Base-by-base conservation (phyloP, 2,329 filamentous ascomycete genomes). In the Xylariaceae sp. region DNA sequence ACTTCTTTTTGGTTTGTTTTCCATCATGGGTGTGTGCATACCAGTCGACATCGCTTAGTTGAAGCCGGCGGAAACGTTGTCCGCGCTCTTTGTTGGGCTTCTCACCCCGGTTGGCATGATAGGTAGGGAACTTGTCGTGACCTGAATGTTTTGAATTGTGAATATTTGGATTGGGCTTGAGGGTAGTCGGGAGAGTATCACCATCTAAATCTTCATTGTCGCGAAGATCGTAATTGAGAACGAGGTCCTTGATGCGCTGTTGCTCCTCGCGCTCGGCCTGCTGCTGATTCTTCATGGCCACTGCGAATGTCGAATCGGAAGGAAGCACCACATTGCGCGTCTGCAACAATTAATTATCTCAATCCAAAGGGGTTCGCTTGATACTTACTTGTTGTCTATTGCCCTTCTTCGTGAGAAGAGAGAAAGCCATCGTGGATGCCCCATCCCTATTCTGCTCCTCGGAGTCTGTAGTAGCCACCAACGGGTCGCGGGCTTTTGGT, bases 11-110 rank as follows among this genome's bases (percentile, higher is more conserved):
- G 56, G 5, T 30, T 30, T 30, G 23, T 30, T 42, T 62, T 10
- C 58, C 61, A 39, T 61, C 65, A 55, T 62, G 68, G 67, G 68
- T 64, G 61, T 56, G 67, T 61, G 66, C 79, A 78, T 93, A 97
- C 94, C 94, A 99, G 75, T 99, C 93, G 74, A 99, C 90, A 75
- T 99, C 94, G 75, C 91, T 96, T 61, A 97, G 83, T 73, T 97
- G 93, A 62, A 99, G 80, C 75, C 96, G 96, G 70, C 94, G 86
- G 60, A 89, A 87, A 64, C 92, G 88, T 73, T 96, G 92, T 61
- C 88, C 87, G 70, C 89, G 87, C 66, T 88, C 88, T 66, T 82
- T 82, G 69, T 75, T 77, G 53, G 76, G 72, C 68, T 78, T 82
- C 52, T 88, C 84, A 58, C 80, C 65, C 59, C 83, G 82, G 72